Evolutionary conservation across 2,329 filamentous ascomycete species (phyloP).

Genomic region (Alternaria alternata): DNA sequence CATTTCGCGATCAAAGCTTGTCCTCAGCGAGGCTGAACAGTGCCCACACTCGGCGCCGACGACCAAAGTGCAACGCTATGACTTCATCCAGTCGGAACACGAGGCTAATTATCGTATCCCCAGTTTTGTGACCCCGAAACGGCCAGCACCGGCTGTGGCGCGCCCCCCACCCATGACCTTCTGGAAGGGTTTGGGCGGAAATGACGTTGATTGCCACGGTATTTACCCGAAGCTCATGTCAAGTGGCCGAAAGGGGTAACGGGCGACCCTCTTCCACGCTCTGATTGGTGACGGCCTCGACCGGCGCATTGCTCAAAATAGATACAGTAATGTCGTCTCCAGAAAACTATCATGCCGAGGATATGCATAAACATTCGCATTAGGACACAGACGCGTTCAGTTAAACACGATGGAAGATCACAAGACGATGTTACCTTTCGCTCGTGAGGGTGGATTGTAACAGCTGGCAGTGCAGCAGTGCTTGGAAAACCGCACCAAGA

Average conservation of each 20-base stretch:
- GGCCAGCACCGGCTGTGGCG: conserved; percentile 14
- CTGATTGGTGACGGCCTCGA: conserved; percentile 7
- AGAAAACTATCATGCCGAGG: conserved; percentile 17
- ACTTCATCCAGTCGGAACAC: no score
- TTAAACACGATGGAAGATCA: no score
- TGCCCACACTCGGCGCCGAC: conserved; percentile 10
- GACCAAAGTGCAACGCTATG: conserved; percentile 13
- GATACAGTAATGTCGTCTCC: conserved; percentile 11
- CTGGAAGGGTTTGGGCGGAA: not conserved
- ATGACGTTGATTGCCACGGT: conserved; percentile 13
- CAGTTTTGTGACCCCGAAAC: conserved; percentile 11
- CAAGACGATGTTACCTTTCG: no score
- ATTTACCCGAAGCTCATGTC: conserved; percentile 2
- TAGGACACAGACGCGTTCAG: no score
- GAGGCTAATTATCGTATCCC: conserved; percentile 6
- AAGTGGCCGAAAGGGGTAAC: not conserved
- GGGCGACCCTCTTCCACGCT: not conserved
- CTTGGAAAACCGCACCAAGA: no score
- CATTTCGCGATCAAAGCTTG: not conserved
- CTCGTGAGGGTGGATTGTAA: no score
- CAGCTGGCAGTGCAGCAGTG: no score
- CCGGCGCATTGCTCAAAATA: conserved; percentile 8
- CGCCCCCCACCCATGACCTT: conserved; percentile 7
- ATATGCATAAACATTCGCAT: conserved; percentile 5
- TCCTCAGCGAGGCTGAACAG: conserved; percentile 5